phyloP scores from a whole-genome alignment of 208 protist genomes.

The Naegleria fowleri region DNA sequence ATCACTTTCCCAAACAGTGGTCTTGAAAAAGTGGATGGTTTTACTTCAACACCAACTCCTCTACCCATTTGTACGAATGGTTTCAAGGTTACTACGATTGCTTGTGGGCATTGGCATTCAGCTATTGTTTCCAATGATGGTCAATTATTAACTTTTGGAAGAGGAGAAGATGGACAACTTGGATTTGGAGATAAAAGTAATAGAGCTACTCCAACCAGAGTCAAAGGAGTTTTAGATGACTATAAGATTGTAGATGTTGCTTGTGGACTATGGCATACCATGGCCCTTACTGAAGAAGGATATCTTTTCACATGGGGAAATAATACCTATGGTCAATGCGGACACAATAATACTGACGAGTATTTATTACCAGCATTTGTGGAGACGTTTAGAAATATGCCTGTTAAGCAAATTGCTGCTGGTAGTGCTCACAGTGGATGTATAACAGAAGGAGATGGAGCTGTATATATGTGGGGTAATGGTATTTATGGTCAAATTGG shows the following conservation, averaged over 20 bases:
- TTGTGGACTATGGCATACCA: not conserved
- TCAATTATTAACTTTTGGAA: not conserved
- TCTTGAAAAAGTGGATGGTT: not conserved
- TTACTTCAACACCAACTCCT: not conserved
- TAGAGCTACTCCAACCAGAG: not conserved
- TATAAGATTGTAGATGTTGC: not conserved
- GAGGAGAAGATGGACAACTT: conserved; percentile 17
- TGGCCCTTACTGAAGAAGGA: not conserved
- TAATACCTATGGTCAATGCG: not conserved
- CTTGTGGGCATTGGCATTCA: not conserved
- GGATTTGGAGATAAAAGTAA: not conserved
- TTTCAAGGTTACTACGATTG: not conserved
- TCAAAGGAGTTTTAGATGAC: not conserved
- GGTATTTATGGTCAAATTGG: conserved; percentile 24
- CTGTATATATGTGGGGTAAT: conserved; percentile 3
- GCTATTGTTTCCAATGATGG: not conserved
- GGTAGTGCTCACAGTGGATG: conserved; percentile 1
- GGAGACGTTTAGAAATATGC: not conserved
- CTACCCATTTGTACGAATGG: not conserved
- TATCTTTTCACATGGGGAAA: not conserved
- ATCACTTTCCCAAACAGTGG: not conserved
- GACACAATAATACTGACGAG: not conserved
- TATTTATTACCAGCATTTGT: not conserved
- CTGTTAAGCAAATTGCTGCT: not conserved
- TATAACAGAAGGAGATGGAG: not conserved